These are phyloP conservation scores for Arthroderma uncinatum DNA, from an alignment of 2,329 filamentous ascomycete species.

Conservation along the genomic window DNA sequence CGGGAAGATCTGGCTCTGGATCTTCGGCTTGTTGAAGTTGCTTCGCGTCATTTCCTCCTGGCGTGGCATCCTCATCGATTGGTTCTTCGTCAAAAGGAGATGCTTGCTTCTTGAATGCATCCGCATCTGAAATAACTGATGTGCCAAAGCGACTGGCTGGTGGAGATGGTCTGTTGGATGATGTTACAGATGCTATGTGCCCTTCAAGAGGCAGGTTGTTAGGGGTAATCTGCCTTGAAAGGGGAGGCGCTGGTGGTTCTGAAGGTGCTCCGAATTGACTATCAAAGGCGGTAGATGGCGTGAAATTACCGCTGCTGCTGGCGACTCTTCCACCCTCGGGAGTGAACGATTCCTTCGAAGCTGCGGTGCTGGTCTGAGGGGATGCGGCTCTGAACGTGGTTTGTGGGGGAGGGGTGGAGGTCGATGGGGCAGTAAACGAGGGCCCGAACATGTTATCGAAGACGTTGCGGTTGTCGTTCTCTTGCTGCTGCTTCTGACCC, in stretches of 20 bases:
- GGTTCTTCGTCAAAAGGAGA: constrained; percentile 25
- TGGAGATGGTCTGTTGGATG: constrained; percentile 67
- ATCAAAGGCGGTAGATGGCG: constrained; percentile 50
- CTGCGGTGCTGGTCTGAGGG: constrained; percentile 18
- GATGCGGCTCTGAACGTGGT: constrained; percentile 52
- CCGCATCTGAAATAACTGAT: constrained; percentile 28
- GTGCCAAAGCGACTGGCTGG: constrained; percentile 54
- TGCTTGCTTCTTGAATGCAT: constrained; percentile 13
- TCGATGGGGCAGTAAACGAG: constrained; percentile 43
- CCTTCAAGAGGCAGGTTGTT: constrained; percentile 61
- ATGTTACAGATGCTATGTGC: constrained; percentile 49
- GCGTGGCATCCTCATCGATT: constrained; percentile 1
- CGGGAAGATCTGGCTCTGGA: constrained; percentile 29
- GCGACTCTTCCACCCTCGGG: not conserved
- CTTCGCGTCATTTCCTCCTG: constrained; percentile 2
- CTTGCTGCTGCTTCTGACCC: constrained; percentile 16
- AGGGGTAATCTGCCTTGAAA: constrained; percentile 67
- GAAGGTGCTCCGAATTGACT: constrained; percentile 19
- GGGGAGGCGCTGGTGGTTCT: constrained; percentile 51
- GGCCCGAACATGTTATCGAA: constrained; percentile 84
- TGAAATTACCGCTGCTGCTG: constrained; percentile 43
- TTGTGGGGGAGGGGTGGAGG: constrained; percentile 38
- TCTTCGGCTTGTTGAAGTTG: not conserved
- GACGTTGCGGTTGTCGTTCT: constrained; percentile 48
- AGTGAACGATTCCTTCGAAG: not conserved